Evolutionary conservation across 352 stramenopile genomes (phyloP), one percentile per base, ranked within the genome.

Genomic region (Phytophthora europaea): DNA sequence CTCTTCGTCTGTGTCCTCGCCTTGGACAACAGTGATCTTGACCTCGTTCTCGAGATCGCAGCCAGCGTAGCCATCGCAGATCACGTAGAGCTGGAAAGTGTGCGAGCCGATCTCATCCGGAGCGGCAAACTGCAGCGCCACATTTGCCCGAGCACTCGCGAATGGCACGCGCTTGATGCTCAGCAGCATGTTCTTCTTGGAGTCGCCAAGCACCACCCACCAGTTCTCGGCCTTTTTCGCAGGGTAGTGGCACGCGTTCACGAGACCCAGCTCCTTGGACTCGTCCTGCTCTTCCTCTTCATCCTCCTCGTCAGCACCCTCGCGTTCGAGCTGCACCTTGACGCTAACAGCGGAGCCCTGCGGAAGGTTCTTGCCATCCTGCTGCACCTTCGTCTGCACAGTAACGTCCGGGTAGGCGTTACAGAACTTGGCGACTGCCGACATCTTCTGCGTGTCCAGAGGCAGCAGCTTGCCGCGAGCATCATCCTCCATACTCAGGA

Each of bases 361-460:
- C 6, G 88, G 90, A 23, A 99, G 77, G 62, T 98, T 89, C 77
- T 99, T 96, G 45, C 84, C 86, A 34, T 89, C 69, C 71, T 99
- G 94, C 47, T 95, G 72, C 23, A 99, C 87, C 71, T 96, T 88
- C 53, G 97, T 98, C 59, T 92, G 79, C 50, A 99, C 90, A 45
- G 99, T 98, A 64, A 99, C 93, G 68, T 99, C 98, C 13, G 98
- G 98, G 83, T 99, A 99, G 59, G 94, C 88, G 78, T 99, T 99
- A 84, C 98, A 99, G 84, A 99, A 99, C 59, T 96, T 93, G 9
- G 98, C 98, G n/a, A 99, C 94, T 36, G 99, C 94, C 36, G 94
- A 98, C 91, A 99, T 98, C 74, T 99, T 91, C 65, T 76, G 70
- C 13, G 95, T 90, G 55, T 85, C 75, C 50, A 85, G 52, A 73